Base-by-base conservation (phyloP, 441 rosid species). In the Sinapis alba region DNA sequence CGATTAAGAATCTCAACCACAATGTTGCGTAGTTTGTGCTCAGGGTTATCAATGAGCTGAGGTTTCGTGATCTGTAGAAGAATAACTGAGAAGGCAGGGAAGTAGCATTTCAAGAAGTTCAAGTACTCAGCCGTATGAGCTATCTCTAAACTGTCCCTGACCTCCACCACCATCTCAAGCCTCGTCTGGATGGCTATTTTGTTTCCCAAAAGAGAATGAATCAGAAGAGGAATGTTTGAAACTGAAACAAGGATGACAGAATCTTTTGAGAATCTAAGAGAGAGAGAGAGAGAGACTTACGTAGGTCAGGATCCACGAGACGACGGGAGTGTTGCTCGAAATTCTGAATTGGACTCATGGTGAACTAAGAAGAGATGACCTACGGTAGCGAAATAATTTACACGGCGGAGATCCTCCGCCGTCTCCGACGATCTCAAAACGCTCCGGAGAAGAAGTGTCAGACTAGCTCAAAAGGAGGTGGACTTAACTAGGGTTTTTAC, bases 61-160 rank as follows among this genome's bases (percentile, higher is more conserved):
- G 99, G 97, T 74, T 89, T 90, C 0, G 99, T 93, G 65, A 89
- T 86, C 80, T 94, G 89, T 62, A 86, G 73, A 30, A 97, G 91
- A 69, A 97, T 82, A 7, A 84, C 79, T 2, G 99, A 97, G 84
- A 93, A 97, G 11, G 99, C 98, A 68, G 87, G 87, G 77, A 97
- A 97, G 86, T 97, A 97, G 72, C 98, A 93, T 84, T 86, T 97
- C 7, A 97, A 85, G 77, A 97, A 97, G 81, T 97, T 97, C 82
- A 90, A 83, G 78, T 97, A 97, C 83, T 93, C 99, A 1, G 99
- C 93, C 0, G 99, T 92, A 78, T 97, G 97, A 0, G 97, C 99
- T 74, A 97, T 97, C 94, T 97, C 99, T 10, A 97, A 84, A 79
- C 99, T 94, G 79, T 97, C 99, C 20, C 98, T 89, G 24, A 94